Base-by-base conservation (phyloP, 352 stramenopile genomes). In the Pythium myriotylum region DNA sequence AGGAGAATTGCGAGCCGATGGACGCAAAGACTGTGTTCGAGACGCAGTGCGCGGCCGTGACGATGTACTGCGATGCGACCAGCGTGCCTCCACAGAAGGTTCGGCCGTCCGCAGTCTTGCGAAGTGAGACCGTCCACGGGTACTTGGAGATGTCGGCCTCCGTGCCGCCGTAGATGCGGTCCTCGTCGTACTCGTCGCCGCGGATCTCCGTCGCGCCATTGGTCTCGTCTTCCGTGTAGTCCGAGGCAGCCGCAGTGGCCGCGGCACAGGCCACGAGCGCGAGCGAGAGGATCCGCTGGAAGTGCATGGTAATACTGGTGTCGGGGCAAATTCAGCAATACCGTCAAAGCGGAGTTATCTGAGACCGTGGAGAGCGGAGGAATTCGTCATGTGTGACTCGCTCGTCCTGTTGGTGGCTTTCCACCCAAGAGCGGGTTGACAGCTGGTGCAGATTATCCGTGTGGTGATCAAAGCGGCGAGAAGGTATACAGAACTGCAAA, bases 1-100 rank as follows among this genome's bases (percentile, higher is more conserved):
- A 81, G 7, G 62, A 58, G 55, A 70, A 86, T 39, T 67, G 67
- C 9, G 78, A 86, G 22, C 74, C 76, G 40, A 89, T 70, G 16
- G 76, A 87, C 50, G 71, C 80, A 64, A 79, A 86, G 54, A 29
- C 54, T 13, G 24, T 69, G 48, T 62, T 72, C 62, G 81, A 80
- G 42, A 88, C 76, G 65, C 84, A 92, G 57, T 92, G 84, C 9
- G 69, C 84, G n/a, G 84, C 84, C 35, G 81, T 92, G 35, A 90
- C 59, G 9, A 92, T 74, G 48, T 89, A 90, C 62, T 80, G 68
- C 42, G 74, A 62, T 8, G 81, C 67, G 47, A 92, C 76, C 1
- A 92, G 77, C 26, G 77, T 67, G 16, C 77, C 84, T n/a, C 81
- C 84, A 51, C 84, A 92, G 68, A 82, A 91, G 13, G 76, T 84